phyloP scores from a whole-genome alignment of 1,284 basidiomycete genomes.

The Schizophyllum amplum region DNA sequence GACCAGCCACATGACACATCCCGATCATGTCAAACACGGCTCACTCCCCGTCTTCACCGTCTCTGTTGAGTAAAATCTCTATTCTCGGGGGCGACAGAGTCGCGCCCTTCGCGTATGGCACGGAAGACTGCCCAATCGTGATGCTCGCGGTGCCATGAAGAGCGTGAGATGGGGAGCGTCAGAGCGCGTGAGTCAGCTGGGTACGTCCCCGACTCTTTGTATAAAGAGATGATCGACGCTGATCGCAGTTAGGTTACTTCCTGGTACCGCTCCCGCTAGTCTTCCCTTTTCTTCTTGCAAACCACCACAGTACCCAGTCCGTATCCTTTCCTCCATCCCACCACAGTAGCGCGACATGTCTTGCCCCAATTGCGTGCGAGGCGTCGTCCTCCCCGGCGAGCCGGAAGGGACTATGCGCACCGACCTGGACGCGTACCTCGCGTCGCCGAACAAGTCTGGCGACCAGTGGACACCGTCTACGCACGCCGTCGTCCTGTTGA shows the following conservation, averaged over 20 bases:
- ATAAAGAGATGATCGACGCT: no score
- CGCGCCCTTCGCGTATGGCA: neutral
- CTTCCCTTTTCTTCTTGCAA: neutral
- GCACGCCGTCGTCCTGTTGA: constrained; percentile 39
- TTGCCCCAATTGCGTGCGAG: constrained; percentile 12
- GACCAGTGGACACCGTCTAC: constrained; percentile 5
- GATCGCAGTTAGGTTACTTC: no score
- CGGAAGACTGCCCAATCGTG: neutral
- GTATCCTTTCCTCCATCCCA: no score
- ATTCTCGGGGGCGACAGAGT: neutral
- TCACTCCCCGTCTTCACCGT: neutral
- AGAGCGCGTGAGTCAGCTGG: no score
- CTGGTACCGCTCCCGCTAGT: neutral
- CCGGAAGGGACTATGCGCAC: constrained; percentile 26
- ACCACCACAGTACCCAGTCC: neutral
- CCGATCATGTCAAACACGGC: neutral
- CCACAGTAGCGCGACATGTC: neutral
- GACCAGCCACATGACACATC: neutral
- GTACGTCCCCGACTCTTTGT: no score
- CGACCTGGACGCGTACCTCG: constrained; percentile 23
- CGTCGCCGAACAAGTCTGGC: constrained; percentile 8
- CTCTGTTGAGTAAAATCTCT: neutral
- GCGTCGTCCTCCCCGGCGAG: constrained; percentile 28
- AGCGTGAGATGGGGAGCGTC: no score
- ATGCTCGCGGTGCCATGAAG: no score